Percentiles rank a stretch among this genome's conserved stretches.
These are phyloP conservation scores for Komagataella mondaviorum DNA, from an alignment of 805 yeast genomes.

Conservation along the genomic window DNA sequence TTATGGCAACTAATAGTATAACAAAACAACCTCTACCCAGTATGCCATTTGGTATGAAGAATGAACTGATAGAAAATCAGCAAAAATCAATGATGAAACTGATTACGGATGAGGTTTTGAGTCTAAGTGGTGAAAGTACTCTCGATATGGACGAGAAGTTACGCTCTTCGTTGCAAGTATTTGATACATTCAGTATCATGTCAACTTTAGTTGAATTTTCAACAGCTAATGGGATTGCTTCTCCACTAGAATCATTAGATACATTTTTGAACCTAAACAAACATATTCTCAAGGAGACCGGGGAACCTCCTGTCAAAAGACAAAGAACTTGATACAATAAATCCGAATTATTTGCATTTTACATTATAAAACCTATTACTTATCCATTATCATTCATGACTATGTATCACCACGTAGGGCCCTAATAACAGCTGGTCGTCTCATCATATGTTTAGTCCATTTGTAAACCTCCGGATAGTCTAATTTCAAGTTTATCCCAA, in stretches of 20 bases:
- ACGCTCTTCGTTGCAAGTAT: not conserved
- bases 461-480: conserved; percentile 94
- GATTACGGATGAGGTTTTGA: not conserved
- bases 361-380: not conserved
- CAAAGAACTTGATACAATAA: not conserved
- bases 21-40: not conserved
- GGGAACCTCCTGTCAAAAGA: not conserved
- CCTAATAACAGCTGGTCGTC: conserved; percentile 80
- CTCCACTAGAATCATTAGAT: not conserved
- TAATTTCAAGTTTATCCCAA: conserved; percentile 74
- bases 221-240: not conserved
- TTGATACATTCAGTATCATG: not conserved
- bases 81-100: not conserved
- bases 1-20: not conserved
- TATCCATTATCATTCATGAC: not conserved
- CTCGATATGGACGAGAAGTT: not conserved
- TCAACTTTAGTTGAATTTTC: not conserved
- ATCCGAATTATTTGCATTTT: not conserved
- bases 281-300: not conserved
- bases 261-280: not conserved
- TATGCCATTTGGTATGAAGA: not conserved
- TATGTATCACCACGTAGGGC: conserved; percentile 31
- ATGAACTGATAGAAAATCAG: not conserved
- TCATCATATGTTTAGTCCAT: conserved; percentile 94
- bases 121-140: not conserved